Evolutionary conservation across 2,329 filamentous ascomycete species (phyloP), one percentile per base, ranked within the genome.

Genomic region (Apiospora malaysiana): DNA sequence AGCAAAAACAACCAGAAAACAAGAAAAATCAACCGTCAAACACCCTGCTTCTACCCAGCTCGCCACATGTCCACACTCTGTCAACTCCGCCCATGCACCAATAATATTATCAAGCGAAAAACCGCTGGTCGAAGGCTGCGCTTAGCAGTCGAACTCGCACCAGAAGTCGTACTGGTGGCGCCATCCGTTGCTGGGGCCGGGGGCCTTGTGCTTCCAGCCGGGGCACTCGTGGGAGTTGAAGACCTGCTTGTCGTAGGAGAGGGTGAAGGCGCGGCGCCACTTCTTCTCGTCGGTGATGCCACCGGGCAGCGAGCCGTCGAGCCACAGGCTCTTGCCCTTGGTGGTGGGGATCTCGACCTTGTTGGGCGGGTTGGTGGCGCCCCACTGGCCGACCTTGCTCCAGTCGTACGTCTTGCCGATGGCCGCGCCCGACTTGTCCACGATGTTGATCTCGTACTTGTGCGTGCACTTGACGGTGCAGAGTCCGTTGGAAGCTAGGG

Each of bases 331-430:
- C 27, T 37, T 59, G 51, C 32, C 21, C 51, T 59, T 59, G 51
- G 51, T 21, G 27, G 27, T 59, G 27, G 27, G 6, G 51, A 59
- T 59, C 51, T 56, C 49, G 49, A 56, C 49, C 49, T 25, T 56
- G 14, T 18, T 18, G 5, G 49, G 25, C 49, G 49, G 49, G 25
- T 56, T 56, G 14, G 49, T 56, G 14, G 49, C 49, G 25, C 49
- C 25, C 49, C 49, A 56, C 25, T 32, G 14, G 25, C 49, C 49
- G 25, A 56, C 49, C 25, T 32, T 12, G 49, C 49, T 56, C 49
- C 49, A 56, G 49, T 56, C 49, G 49, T 56, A 56, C 25, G 49
- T 56, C 49, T 56, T 56, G 49, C 49, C 49, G 49, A 56, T 56
- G 49, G 49, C 25, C 25, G 12, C 12, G 4, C 25, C 25, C 5